Evolutionary conservation across 139 green algal species (phyloP).

Genomic region (Pleodorina starrii): DNA sequence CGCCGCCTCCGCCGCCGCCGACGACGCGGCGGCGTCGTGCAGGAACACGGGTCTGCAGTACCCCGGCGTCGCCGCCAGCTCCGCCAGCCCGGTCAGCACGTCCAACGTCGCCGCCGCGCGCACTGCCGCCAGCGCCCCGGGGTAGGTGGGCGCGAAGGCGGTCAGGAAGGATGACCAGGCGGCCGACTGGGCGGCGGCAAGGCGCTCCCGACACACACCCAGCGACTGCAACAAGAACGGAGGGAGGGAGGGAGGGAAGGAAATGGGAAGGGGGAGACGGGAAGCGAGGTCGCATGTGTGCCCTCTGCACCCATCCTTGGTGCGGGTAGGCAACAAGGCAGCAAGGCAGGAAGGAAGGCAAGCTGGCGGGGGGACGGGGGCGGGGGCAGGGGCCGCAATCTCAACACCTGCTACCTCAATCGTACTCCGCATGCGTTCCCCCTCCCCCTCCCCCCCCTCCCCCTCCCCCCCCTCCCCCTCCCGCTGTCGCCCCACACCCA

Average conservation of each 20-base stretch:
- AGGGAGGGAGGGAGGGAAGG: not conserved
- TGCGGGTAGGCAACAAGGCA: too few relatives aligned
- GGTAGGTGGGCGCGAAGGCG: slow-evolving; percentile 59
- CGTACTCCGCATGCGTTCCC: too few relatives aligned
- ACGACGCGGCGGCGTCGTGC: not conserved
- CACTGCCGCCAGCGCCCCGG: slow-evolving; percentile 57
- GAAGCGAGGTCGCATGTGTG: too few relatives aligned
- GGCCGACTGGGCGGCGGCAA: slow-evolving; percentile 32
- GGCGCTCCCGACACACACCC: slow-evolving; percentile 60
- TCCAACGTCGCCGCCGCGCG: slow-evolving; percentile 83
- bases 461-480: not conserved
- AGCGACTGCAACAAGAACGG: slow-evolving; percentile 35
- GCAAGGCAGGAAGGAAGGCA: too few relatives aligned
- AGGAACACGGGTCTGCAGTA: slow-evolving; percentile 48
- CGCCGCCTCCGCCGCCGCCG: not conserved
- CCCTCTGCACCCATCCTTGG: too few relatives aligned
- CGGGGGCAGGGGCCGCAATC: too few relatives aligned
- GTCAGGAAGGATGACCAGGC: slow-evolving; percentile 64
- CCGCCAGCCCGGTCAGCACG: slow-evolving; percentile 80
- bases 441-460: not conserved
- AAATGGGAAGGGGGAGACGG: not conserved
- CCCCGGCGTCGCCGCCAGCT: slow-evolving; percentile 58
- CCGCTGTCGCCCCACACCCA: not conserved
- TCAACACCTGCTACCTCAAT: too few relatives aligned
- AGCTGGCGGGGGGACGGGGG: too few relatives aligned